Percentiles rank a stretch among this genome's conserved stretches.
Conservation (phyloP, 345 rosid genomes). For the Pelargonium nanum region DNA sequence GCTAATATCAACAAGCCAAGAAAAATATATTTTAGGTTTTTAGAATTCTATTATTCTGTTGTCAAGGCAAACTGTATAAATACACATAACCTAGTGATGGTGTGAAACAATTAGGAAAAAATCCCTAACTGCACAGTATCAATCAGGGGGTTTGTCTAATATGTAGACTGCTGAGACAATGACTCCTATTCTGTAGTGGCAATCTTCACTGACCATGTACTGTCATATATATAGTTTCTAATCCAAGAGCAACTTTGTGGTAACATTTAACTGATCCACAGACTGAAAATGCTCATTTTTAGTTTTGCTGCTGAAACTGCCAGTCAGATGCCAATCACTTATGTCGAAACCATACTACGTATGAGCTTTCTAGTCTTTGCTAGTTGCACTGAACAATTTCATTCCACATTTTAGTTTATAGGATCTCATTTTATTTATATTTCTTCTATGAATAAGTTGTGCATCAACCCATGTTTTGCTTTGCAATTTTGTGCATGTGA, state of each 20-base stretch:
- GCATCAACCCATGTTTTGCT: slow-evolving; percentile 1
- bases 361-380: not conserved
- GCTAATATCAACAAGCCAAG: slow-evolving; percentile 27
- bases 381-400: not conserved
- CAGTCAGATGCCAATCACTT: not conserved
- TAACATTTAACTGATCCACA: not conserved
- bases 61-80: not conserved
- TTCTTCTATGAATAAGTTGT: not conserved
- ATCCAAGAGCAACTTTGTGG: not conserved
- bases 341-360: not conserved
- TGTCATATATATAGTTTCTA: not conserved
- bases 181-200: not conserved
- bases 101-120: not conserved
- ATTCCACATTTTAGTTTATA: not conserved
- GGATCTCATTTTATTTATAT: not conserved
- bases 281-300: not conserved
- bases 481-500: not conserved
- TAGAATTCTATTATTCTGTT: not conserved
- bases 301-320: not conserved
- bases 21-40: slow-evolving; percentile 17
- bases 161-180: not conserved
- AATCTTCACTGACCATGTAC: not conserved
- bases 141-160: not conserved
- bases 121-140: not conserved
- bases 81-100: not conserved